These are phyloP conservation scores for Ophiostoma sp. DNA, from an alignment of 2,329 filamentous ascomycete species.

Conservation along the genomic window DNA sequence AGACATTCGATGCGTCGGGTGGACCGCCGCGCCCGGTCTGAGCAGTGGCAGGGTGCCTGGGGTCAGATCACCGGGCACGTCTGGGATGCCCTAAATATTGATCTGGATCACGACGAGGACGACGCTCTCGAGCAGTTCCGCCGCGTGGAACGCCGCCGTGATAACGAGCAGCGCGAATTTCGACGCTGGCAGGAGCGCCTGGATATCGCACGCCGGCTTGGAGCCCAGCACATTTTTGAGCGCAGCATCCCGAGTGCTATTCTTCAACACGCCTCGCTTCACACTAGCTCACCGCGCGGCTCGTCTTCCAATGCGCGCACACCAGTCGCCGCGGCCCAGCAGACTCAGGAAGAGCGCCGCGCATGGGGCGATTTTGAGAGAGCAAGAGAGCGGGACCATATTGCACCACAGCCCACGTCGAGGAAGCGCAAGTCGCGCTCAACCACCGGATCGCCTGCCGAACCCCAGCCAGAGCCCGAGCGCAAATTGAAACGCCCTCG, in stretches of 20 bases:
- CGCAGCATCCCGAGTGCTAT: slow-evolving; percentile 54
- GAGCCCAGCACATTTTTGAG: slow-evolving; percentile 66
- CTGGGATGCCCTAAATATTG: slow-evolving; percentile 65
- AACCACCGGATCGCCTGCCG: slow-evolving; percentile 63
- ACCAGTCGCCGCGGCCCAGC: slow-evolving; percentile 51
- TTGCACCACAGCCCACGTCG: slow-evolving; percentile 41
- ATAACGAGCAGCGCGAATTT: slow-evolving; percentile 52
- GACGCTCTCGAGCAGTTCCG: slow-evolving; percentile 50
- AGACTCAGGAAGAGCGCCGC: slow-evolving; percentile 72
- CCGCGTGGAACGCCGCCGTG: slow-evolving; percentile 47
- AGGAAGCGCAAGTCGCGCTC: slow-evolving; percentile 73
- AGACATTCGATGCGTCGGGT: slow-evolving; percentile 53
- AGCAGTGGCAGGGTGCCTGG: slow-evolving; percentile 87
- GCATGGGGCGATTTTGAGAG: slow-evolving; percentile 91
- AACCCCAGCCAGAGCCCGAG: slow-evolving; percentile 65
- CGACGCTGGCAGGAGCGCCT: slow-evolving; percentile 80
- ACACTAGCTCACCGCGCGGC: slow-evolving; percentile 32
- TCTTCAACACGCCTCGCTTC: slow-evolving; percentile 53
- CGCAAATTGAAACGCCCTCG: slow-evolving; percentile 83
- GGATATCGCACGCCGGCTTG: slow-evolving; percentile 73
- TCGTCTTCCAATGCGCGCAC: slow-evolving; percentile 34
- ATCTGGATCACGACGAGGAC: slow-evolving; percentile 81
- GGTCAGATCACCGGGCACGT: slow-evolving; percentile 56
- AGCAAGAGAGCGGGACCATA: slow-evolving; percentile 62
- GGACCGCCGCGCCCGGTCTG: slow-evolving; percentile 58